Evolutionary conservation across 352 stramenopile genomes (phyloP).

Genomic region (Phytophthora rubi): DNA sequence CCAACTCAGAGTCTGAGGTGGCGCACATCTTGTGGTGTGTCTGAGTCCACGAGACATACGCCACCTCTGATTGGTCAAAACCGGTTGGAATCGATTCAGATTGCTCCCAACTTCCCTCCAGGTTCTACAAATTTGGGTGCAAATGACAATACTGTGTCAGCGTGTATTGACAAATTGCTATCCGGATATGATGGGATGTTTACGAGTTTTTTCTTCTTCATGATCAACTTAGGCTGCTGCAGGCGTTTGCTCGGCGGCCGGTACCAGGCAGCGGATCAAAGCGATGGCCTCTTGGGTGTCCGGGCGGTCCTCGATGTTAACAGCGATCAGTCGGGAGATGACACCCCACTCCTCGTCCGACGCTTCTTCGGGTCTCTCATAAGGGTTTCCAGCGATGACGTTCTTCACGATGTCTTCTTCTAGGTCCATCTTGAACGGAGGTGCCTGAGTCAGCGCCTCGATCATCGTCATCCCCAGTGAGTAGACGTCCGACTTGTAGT

Average conservation of each 20-base stretch:
- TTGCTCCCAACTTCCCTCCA: no score
- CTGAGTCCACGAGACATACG: no score
- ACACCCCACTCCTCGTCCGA: slow-evolving; percentile 21
- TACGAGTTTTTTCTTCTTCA: no score
- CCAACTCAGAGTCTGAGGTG: no score
- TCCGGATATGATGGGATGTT: no score
- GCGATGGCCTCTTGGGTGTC: background rate
- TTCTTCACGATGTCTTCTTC: slow-evolving; percentile 17
- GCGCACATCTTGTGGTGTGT: no score
- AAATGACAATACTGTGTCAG: no score
- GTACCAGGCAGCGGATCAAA: slow-evolving; percentile 1
- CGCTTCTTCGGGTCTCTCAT: slow-evolving; percentile 8
- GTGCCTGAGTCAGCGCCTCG: slow-evolving; percentile 24
- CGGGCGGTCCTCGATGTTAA: background rate
- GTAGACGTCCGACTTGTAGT: slow-evolving; percentile 32
- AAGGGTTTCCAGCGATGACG: slow-evolving; percentile 1
- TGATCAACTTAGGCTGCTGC: background rate
- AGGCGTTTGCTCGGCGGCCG: background rate
- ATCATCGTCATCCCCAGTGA: slow-evolving; percentile 43
- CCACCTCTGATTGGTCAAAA: no score
- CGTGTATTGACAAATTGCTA: no score
- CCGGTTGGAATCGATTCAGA: no score
- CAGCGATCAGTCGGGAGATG: slow-evolving; percentile 1
- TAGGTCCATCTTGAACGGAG: slow-evolving; percentile 16
- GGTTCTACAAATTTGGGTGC: no score